Percentiles rank a stretch among this genome's conserved stretches.
phyloP scores from a whole-genome alignment of 805 yeast genomes.

The Pichia nanzhaoensis region DNA sequence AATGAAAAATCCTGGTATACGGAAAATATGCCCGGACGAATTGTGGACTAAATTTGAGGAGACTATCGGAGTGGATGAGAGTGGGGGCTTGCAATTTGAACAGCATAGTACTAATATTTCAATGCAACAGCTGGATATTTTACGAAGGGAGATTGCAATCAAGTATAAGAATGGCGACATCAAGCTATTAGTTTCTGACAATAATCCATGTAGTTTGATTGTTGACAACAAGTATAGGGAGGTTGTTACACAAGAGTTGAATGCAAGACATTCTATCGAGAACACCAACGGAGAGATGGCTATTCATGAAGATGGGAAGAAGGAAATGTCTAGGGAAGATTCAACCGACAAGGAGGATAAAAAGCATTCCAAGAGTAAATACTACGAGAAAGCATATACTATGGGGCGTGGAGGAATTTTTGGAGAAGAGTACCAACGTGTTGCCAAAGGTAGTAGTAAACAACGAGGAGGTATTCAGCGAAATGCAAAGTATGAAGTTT shows the following conservation, averaged over 20 bases:
- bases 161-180: conserved; percentile 11
- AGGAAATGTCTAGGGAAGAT: no score
- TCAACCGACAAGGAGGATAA: not conserved
- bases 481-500: conserved; percentile 4
- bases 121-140: conserved; percentile 2
- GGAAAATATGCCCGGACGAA: conserved; percentile 10
- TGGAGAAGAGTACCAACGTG: conserved; percentile 6
- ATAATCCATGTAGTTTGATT: conserved; percentile 8
- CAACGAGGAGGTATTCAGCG: conserved; percentile 11
- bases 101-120: conserved; percentile 5
- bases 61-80: conserved; percentile 9
- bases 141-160: conserved; percentile 9
- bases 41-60: conserved; percentile 14
- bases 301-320: not conserved
- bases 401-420: conserved; percentile 16
- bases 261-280: conserved; percentile 1
- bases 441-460: conserved; percentile 3
- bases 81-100: conserved; percentile 13
- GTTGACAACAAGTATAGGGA: conserved; percentile 8
- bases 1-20: conserved; percentile 13
- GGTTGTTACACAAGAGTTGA: not conserved
- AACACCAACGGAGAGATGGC: conserved; percentile 3
- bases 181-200: conserved; percentile 11
- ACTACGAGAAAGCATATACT: conserved; percentile 9
- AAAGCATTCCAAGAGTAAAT: not conserved